A percentile compares a stretch with the other conserved stretches of the same genome.
phyloP scores from a whole-genome alignment of 2,329 filamentous ascomycete species.

The Ophiostoma novo-ulmi region DNA sequence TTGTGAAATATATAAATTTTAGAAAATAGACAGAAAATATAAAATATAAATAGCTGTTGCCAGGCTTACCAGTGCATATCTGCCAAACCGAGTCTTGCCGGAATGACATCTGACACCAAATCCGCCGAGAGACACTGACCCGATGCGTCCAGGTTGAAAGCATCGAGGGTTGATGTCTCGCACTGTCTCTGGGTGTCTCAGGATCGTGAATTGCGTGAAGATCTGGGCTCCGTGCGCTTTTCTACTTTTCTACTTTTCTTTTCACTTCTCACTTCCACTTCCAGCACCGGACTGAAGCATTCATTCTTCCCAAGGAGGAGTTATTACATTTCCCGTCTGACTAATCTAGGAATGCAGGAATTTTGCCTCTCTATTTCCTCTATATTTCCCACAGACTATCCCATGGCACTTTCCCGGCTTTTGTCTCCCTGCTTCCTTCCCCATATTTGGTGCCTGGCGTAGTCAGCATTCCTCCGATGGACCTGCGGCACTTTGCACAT shows the following conservation, averaged over 20 bases:
- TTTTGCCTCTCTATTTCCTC: neutral
- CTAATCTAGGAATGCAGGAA: conserved; percentile 2
- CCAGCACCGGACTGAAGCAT: neutral
- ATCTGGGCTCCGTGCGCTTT: neutral
- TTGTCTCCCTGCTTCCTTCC: neutral
- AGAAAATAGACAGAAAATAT: too few species aligned
- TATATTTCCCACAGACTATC: too few species aligned
- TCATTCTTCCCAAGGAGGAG: neutral
- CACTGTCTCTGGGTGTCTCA: neutral
- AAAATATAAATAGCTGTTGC: neutral
- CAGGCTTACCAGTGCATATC: neutral
- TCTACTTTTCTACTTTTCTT: neutral
- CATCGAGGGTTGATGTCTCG: neutral
- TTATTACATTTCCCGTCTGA: neutral
- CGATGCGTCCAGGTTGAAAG: neutral
- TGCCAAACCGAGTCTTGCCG: neutral
- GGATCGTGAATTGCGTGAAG: neutral
- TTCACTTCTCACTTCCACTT: neutral
- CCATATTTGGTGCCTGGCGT: neutral
- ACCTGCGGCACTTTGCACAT: neutral
- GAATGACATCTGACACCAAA: conserved; percentile 8
- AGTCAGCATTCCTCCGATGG: neutral
- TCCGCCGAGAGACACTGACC: neutral
- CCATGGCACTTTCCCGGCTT: too few species aligned
- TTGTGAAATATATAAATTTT: too few species aligned